A percentile compares a stretch with the other conserved stretches of the same genome.
Conservation (phyloP, 441 rosid species). For the Metrosideros polymorpha region DNA sequence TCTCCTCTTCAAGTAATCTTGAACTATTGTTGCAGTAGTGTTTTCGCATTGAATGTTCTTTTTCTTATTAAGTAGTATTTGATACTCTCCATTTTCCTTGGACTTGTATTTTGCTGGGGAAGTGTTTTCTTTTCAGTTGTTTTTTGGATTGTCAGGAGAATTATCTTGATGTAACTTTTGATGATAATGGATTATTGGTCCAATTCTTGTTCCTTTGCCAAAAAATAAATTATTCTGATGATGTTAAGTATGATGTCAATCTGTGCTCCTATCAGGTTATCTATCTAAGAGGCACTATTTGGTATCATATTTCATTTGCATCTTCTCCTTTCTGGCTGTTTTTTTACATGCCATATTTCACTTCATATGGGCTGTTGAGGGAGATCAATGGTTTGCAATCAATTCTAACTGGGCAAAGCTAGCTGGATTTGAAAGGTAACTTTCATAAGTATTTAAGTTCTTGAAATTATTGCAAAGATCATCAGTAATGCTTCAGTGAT, state of each 20-base stretch:
- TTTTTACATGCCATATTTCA: constrained; percentile 30
- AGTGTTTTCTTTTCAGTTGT: neutral
- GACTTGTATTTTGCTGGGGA: neutral
- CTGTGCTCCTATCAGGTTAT: constrained; percentile 12
- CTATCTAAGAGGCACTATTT: constrained; percentile 24
- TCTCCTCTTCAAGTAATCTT: neutral
- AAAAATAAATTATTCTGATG: neutral
- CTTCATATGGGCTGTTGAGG: constrained; percentile 26
- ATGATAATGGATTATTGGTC: neutral
- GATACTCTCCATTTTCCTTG: neutral
- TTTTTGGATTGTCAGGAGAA: neutral
- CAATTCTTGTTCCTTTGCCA: neutral
- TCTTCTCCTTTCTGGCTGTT: constrained; percentile 27
- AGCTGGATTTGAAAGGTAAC: constrained; percentile 35
- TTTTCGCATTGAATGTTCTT: neutral
- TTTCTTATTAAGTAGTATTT: neutral
- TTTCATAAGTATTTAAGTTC: neutral
- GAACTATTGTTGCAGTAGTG: neutral
- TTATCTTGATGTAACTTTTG: neutral
- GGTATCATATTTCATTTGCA: constrained; percentile 24
- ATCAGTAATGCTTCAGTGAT: neutral
- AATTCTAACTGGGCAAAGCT: constrained; percentile 39
- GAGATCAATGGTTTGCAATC: constrained; percentile 29
- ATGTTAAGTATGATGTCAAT: neutral
- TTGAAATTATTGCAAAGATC: neutral